Percentiles rank a stretch among this genome's conserved stretches.
These are phyloP conservation scores for Hyaloscypha variabilis DNA, from an alignment of 495 filamentous ascomycete species.

Conservation along the genomic window DNA sequence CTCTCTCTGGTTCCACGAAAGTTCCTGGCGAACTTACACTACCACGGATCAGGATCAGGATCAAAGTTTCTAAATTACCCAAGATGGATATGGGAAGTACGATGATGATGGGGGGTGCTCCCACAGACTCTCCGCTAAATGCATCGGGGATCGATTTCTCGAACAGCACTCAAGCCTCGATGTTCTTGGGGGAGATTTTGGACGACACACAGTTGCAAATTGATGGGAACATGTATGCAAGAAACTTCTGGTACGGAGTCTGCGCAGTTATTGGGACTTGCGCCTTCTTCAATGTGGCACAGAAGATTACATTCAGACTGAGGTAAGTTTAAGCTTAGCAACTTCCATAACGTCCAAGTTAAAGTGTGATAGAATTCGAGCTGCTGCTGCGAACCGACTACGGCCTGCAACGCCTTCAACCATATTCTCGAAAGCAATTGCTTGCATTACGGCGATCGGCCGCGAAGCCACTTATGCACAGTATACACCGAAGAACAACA, in stretches of 20 bases:
- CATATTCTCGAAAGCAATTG: constrained; percentile 21
- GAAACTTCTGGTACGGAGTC: constrained; percentile 31
- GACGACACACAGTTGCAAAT: constrained; percentile 28
- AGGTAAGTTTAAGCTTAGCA: constrained; percentile 15
- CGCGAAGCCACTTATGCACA: constrained; percentile 29
- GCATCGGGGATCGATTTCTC: constrained; percentile 29
- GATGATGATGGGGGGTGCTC: constrained; percentile 21
- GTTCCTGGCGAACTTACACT: constrained; percentile 1
- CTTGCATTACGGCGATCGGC: constrained; percentile 24
- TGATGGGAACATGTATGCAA: constrained; percentile 27
- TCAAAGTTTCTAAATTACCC: constrained; percentile 1
- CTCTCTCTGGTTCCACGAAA: not conserved
- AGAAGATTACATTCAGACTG: constrained; percentile 14
- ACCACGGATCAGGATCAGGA: not conserved
- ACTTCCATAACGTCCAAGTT: not conserved
- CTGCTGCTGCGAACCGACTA: constrained; percentile 26
- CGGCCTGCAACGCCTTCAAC: constrained; percentile 23
- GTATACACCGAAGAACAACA: constrained; percentile 13
- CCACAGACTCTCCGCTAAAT: constrained; percentile 26
- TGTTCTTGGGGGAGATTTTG: constrained; percentile 27
- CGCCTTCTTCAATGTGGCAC: constrained; percentile 25
- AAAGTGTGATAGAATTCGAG: constrained; percentile 20
- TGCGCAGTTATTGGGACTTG: constrained; percentile 22
- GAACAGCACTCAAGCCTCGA: constrained; percentile 23
- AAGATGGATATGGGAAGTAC: constrained; percentile 21